phyloP scores from a whole-genome alignment of 371 early-diverging fungal genomes.

The Smittium culicis region DNA sequence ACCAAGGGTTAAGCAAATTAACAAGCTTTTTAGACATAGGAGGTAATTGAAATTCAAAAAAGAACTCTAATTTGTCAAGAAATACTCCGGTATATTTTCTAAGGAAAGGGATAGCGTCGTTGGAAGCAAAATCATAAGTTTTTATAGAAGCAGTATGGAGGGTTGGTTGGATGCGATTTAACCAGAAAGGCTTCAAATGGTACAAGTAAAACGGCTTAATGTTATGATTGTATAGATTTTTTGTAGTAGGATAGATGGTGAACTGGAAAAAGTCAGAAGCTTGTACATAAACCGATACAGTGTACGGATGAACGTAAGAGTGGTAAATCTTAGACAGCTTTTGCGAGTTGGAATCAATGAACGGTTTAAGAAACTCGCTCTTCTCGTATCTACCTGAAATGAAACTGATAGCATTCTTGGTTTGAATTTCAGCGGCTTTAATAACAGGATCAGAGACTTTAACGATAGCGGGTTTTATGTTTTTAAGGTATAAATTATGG shows the following conservation, averaged over 20 bases:
- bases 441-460: not conserved
- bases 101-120: not conserved
- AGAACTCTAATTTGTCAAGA: not conserved
- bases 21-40: not conserved
- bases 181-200: not conserved
- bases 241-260: not conserved
- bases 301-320: not conserved
- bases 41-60: not conserved
- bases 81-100: not conserved
- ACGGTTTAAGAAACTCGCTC: not conserved
- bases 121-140: not conserved
- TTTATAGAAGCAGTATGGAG: not conserved
- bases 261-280: not conserved
- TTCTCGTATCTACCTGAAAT: not conserved
- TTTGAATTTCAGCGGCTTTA: not conserved
- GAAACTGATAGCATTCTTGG: not conserved
- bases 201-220: constrained; percentile 7
- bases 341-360: not conserved
- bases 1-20: constrained; percentile 1
- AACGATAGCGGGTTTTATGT: not conserved
- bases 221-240: not conserved
- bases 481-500: constrained; percentile 1
- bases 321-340: not conserved
- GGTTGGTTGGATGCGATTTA: not conserved
- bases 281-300: not conserved